Evolutionary conservation across 176 grass and related monocot species (phyloP).

Genomic region (Avena atlantica): DNA sequence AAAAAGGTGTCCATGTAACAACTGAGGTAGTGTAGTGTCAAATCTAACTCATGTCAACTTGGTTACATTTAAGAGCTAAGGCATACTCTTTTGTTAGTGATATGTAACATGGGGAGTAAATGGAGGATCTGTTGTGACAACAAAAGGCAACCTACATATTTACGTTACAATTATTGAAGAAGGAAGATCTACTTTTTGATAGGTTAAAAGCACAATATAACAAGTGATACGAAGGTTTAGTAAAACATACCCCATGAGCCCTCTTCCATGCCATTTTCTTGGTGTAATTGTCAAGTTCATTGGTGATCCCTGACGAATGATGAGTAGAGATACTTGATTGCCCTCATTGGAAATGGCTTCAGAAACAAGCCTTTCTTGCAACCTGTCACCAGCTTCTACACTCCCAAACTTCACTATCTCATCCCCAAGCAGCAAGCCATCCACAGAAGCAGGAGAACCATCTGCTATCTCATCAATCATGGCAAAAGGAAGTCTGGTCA

Average conservation of each 20-base stretch:
- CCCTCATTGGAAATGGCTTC: constrained; percentile 75
- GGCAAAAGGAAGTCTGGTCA: constrained; percentile 77
- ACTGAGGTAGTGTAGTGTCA: not conserved
- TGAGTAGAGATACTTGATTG: constrained; percentile 56
- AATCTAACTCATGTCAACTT: constrained; percentile 8
- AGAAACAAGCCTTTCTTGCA: constrained; percentile 74
- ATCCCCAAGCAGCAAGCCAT: constrained; percentile 85
- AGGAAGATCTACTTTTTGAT: not conserved
- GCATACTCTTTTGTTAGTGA: not conserved
- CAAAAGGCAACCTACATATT: not conserved
- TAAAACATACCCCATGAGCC: constrained; percentile 80
- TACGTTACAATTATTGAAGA: not conserved
- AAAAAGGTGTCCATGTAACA: not conserved
- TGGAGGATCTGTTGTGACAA: not conserved
- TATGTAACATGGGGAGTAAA: constrained; percentile 22
- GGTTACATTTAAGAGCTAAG: not conserved
- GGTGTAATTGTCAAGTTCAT: constrained; percentile 78
- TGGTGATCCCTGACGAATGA: constrained; percentile 65
- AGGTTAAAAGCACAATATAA: constrained; percentile 2
- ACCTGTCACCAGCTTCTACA: constrained; percentile 70
- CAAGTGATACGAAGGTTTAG: not conserved
- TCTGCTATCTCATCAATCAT: constrained; percentile 90
- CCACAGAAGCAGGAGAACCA: constrained; percentile 72
- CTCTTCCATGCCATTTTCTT: constrained; percentile 83
- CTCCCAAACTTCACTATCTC: constrained; percentile 94